Base-by-base conservation (phyloP, 345 rosid genomes). In the Eucalyptus pauciflora region DNA sequence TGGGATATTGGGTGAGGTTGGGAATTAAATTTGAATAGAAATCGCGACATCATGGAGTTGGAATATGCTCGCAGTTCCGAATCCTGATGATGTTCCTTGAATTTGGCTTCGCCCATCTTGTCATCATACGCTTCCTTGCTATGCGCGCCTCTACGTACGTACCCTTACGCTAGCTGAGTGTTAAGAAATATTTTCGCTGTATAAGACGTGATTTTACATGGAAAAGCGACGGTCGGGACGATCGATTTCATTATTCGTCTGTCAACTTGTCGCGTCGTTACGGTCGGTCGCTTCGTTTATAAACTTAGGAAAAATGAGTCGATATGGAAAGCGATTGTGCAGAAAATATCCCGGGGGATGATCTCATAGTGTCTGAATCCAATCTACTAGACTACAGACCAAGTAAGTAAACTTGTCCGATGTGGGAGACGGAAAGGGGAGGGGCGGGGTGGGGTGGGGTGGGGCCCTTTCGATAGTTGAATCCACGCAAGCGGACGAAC, bases 11-110 rank as follows among this genome's bases (percentile, higher is more conserved):
- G 43, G 45, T 17, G 45, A 37, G 80, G 24, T 33, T 33, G 25
- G 13, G 25, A 69, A 17, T 69, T 17, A 17, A 2, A 69, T 69
- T 33, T 9, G 46, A 71, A 37, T 11, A 3, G 3, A 43, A 9
- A 71, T 71, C 43, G 2, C 3, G 48, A 3, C 6, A 3, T 10
- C 29, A 3, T 10, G 13, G 29, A 20, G 22, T 41, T 0, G 4
- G 48, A 76, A 25, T 41, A 41, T 7, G 8, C 7, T 10, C 0
- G 3, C 9, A 41, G 5, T 20, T 76, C 13, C 8, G 7, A 37
- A 41, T 76, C 85, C 1, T 41, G 24, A 41, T 1, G 85, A 76
- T 10, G 24, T 10, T 76, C 48, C 48, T 76, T 45, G 27, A 22
- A 76, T 20, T 76, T 25, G 15, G 13, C 29, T 41, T 41, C 0